Evolutionary conservation across 164 flowering plant genomes (phyloP).

Genomic region (Macadamia integrifolia): DNA sequence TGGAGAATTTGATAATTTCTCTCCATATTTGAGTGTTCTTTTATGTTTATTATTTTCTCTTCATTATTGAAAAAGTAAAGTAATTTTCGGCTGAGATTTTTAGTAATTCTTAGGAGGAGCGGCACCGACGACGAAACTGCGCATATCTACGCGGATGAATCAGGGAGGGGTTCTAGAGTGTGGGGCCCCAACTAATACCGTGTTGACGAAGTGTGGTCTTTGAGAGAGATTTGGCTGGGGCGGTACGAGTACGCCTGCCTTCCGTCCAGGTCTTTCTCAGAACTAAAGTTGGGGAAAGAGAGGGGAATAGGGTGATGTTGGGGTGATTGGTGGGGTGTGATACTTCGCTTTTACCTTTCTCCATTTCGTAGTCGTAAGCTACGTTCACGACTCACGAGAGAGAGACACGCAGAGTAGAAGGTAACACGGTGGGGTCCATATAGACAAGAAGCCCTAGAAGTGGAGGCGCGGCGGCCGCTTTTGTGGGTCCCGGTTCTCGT

Average conservation of each 20-base stretch:
- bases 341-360: neutral
- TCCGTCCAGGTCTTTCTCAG: neutral
- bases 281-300: too few relatives aligned
- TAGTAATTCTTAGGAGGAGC: conserved; percentile 5
- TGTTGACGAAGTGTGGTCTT: conserved; percentile 31
- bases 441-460: conserved; percentile 5
- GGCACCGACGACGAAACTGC: conserved; percentile 23
- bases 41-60: neutral
- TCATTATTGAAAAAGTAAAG: neutral
- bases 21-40: neutral
- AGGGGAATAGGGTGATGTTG: too few relatives aligned
- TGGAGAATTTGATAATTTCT: neutral
- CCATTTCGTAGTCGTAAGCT: neutral
- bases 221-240: neutral
- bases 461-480: conserved; percentile 51
- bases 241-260: conserved; percentile 18
- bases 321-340: neutral
- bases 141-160: conserved; percentile 9
- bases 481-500: conserved; percentile 18
- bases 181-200: conserved; percentile 28
- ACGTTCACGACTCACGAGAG: neutral
- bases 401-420: neutral
- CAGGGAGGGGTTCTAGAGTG: conserved; percentile 7
- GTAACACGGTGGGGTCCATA: conserved; percentile 15
- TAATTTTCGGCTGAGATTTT: neutral